Percentiles rank a stretch among this genome's conserved stretches.
Evolutionary conservation across 495 filamentous ascomycete genomes (phyloP).

Genomic region (Pseudotulostoma volvatum): DNA sequence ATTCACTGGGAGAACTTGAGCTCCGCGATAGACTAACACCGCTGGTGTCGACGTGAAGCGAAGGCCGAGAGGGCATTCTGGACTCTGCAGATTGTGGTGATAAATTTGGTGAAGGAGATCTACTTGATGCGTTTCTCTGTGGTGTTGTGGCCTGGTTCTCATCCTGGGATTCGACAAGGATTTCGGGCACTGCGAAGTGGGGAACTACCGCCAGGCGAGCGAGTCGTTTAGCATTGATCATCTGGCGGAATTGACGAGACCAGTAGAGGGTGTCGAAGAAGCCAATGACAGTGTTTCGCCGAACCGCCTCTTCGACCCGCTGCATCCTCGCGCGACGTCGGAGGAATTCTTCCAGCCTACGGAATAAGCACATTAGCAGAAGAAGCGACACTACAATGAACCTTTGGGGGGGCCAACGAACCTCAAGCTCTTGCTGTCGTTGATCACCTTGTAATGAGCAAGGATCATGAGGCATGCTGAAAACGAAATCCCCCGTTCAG

Average conservation of each 20-base stretch:
- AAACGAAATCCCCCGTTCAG: slow-evolving; percentile 76
- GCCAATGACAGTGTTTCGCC: slow-evolving; percentile 69
- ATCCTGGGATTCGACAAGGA: slow-evolving; percentile 63
- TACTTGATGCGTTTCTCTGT: slow-evolving; percentile 4
- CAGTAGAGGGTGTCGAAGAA: slow-evolving; percentile 97
- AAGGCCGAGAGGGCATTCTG: slow-evolving; percentile 12
- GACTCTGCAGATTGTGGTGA: slow-evolving; percentile 12
- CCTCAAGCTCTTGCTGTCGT: slow-evolving; percentile 83
- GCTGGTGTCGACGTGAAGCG: slow-evolving; percentile 26
- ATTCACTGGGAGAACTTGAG: slow-evolving; percentile 25
- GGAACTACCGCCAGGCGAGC: slow-evolving; percentile 62
- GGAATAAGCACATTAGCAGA: too few relatives aligned
- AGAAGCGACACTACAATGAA: too few relatives aligned
- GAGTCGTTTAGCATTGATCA: slow-evolving; percentile 46
- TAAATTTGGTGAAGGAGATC: slow-evolving; percentile 14
- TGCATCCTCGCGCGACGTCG: slow-evolving; percentile 79
- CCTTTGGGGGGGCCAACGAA: not conserved
- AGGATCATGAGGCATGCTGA: slow-evolving; percentile 91
- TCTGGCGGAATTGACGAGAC: slow-evolving; percentile 62
- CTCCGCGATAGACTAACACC: slow-evolving; percentile 15
- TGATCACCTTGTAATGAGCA: slow-evolving; percentile 98
- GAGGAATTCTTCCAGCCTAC: slow-evolving; percentile 72
- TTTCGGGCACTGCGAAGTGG: slow-evolving; percentile 75
- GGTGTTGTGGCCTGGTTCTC: slow-evolving; percentile 5
- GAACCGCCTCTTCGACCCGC: slow-evolving; percentile 90